These are phyloP conservation scores for Grifola frondosa DNA, from an alignment of 1,284 basidiomycete genomes.

Conservation along the genomic window DNA sequence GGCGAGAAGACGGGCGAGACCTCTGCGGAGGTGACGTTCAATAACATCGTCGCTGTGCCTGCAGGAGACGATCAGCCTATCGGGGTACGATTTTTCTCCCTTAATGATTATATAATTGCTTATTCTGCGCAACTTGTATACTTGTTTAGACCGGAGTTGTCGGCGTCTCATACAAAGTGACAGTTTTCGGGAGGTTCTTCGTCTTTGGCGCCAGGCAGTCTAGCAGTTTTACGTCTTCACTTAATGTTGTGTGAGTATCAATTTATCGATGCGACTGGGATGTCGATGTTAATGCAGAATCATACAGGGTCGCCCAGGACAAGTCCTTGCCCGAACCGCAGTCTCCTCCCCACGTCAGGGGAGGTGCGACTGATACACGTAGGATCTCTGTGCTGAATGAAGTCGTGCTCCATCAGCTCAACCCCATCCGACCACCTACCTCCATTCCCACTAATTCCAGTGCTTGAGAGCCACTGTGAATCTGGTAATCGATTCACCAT, in stretches of 20 bases:
- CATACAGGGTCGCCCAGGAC: conserved; percentile 23
- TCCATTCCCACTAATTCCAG: not conserved
- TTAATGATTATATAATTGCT: not conserved
- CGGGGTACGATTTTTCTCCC: conserved; percentile 11
- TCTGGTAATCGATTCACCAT: too few relatives aligned
- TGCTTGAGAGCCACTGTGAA: not conserved
- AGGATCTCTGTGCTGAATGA: conserved; percentile 23
- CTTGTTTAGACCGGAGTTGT: conserved; percentile 25
- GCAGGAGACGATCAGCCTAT: conserved; percentile 11
- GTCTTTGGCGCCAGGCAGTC: conserved; percentile 22
- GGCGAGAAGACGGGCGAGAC: conserved; percentile 22
- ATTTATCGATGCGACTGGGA: not conserved
- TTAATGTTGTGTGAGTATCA: conserved; percentile 28
- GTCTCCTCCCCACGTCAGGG: conserved; percentile 7
- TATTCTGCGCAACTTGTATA: not conserved
- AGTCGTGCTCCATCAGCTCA: conserved; percentile 14
- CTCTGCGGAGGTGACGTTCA: conserved; percentile 22
- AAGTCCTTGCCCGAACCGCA: conserved; percentile 15
- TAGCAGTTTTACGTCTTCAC: conserved; percentile 26
- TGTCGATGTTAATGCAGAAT: not conserved
- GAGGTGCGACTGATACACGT: conserved; percentile 24
- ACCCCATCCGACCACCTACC: conserved; percentile 6
- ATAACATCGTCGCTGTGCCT: conserved; percentile 23
- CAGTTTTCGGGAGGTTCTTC: conserved; percentile 21
- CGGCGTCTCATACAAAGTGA: conserved; percentile 27